phyloP scores from a whole-genome alignment of 2,329 filamentous ascomycete genomes.

The Rosellinia necatrix region DNA sequence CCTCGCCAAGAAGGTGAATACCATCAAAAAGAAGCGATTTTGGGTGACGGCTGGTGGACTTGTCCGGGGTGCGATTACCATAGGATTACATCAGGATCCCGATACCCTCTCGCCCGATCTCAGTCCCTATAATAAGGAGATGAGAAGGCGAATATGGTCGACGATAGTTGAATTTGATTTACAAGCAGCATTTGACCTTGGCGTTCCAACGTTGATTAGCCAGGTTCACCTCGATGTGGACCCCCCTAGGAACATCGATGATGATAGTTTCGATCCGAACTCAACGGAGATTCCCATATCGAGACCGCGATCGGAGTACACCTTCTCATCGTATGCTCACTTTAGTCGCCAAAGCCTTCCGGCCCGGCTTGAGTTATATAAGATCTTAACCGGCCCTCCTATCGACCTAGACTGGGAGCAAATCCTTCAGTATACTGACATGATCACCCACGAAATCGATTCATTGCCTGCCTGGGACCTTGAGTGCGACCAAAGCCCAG shows the following conservation, averaged over 20 bases:
- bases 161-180: slow-evolving; percentile 66
- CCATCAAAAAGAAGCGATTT: slow-evolving; percentile 67
- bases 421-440: slow-evolving; percentile 64
- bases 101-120: slow-evolving; percentile 59
- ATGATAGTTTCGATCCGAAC: slow-evolving; percentile 61
- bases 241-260: slow-evolving; percentile 61
- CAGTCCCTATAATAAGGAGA: slow-evolving; percentile 64
- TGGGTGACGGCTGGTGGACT: slow-evolving; percentile 62
- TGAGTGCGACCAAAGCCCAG: slow-evolving; percentile 44
- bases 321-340: slow-evolving; percentile 63
- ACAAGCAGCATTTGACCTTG: slow-evolving; percentile 65
- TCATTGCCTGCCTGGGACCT: slow-evolving; percentile 61
- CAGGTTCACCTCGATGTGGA: slow-evolving; percentile 61
- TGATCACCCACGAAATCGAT: slow-evolving; percentile 65
- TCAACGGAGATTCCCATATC: slow-evolving; percentile 56
- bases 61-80: slow-evolving; percentile 61
- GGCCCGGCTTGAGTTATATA: slow-evolving; percentile 61
- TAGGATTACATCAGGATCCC: slow-evolving; percentile 64
- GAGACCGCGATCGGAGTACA: slow-evolving; percentile 58
- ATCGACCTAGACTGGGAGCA: slow-evolving; percentile 65
- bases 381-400: slow-evolving; percentile 58
- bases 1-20: slow-evolving; percentile 65
- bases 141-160: slow-evolving; percentile 64
- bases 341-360: slow-evolving; percentile 60
- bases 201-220: slow-evolving; percentile 61